Conservation (phyloP, 2,329 filamentous ascomycete species). For the Endothia cerciana region DNA sequence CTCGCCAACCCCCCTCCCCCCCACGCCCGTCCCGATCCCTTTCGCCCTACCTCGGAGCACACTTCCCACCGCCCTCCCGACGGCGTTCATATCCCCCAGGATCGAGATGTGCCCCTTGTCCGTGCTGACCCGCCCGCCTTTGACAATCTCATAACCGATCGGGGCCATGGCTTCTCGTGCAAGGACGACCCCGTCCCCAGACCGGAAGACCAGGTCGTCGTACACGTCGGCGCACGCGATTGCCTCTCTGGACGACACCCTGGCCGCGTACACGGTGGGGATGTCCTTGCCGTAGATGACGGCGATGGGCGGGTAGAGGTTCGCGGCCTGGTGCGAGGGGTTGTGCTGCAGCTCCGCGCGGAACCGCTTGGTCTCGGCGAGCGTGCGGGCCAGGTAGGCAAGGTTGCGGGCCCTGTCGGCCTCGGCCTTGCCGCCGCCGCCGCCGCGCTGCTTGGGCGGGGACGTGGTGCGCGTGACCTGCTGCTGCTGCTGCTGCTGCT, state of each 20-base stretch:
- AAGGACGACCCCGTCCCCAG: constrained; percentile 87
- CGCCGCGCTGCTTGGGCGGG: constrained; percentile 20
- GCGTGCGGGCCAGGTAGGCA: constrained; percentile 74
- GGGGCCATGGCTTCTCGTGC: constrained; percentile 86
- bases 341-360: constrained; percentile 72
- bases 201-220: constrained; percentile 83
- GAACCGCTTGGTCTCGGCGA: constrained; percentile 73
- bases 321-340: constrained; percentile 61
- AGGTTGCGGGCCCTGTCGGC: constrained; percentile 55
- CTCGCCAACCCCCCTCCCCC: not conserved
- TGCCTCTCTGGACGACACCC: constrained; percentile 71
- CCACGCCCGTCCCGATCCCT: constrained; percentile 68
- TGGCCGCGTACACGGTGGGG: constrained; percentile 82
- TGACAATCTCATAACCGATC: constrained; percentile 73
- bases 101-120: constrained; percentile 88
- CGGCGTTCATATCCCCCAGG: constrained; percentile 80
- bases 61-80: constrained; percentile 74
- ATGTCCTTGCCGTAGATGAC: constrained; percentile 86
- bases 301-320: constrained; percentile 79
- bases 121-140: constrained; percentile 74
- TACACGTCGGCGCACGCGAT: constrained; percentile 80
- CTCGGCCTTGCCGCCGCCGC: not conserved
- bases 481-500: constrained; percentile 33
- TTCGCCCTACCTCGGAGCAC: constrained; percentile 68
- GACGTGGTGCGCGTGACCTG: constrained; percentile 24